Conservation (phyloP, 768 basidiomycete species). For the Xerocomus spinulosus region DNA sequence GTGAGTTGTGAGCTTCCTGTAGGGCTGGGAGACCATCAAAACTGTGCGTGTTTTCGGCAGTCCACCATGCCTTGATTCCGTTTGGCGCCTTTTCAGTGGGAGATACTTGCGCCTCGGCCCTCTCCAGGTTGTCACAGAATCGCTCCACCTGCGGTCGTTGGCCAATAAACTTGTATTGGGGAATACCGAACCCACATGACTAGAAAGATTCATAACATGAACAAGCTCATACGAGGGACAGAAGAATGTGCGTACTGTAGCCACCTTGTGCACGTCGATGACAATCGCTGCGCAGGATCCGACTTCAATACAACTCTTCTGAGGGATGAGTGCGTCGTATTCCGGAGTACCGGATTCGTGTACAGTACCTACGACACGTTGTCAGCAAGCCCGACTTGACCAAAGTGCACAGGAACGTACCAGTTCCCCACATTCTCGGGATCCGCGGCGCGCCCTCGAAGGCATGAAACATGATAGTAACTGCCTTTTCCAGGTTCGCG, state of each 20-base stretch:
- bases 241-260: constrained; percentile 35
- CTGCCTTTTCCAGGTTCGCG: constrained; percentile 54
- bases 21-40: constrained; percentile 57
- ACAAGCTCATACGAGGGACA: not conserved
- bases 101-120: constrained; percentile 30
- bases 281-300: constrained; percentile 61
- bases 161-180: constrained; percentile 52
- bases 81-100: constrained; percentile 26
- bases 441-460: constrained; percentile 59
- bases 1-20: constrained; percentile 23
- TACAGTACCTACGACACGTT: constrained; percentile 40
- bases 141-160: constrained; percentile 52
- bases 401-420: constrained; percentile 24
- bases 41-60: constrained; percentile 43
- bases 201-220: constrained; percentile 22
- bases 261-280: constrained; percentile 58
- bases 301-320: constrained; percentile 41
- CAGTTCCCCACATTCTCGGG: constrained; percentile 55
- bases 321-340: constrained; percentile 49
- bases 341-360: constrained; percentile 62
- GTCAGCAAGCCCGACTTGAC: not conserved
- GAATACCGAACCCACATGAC: constrained; percentile 67
- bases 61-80: constrained; percentile 57
- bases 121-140: constrained; percentile 43
- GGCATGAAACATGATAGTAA: constrained; percentile 58